phyloP scores from a whole-genome alignment of 2,329 filamentous ascomycete species.

The Verticillium dahliae region DNA sequence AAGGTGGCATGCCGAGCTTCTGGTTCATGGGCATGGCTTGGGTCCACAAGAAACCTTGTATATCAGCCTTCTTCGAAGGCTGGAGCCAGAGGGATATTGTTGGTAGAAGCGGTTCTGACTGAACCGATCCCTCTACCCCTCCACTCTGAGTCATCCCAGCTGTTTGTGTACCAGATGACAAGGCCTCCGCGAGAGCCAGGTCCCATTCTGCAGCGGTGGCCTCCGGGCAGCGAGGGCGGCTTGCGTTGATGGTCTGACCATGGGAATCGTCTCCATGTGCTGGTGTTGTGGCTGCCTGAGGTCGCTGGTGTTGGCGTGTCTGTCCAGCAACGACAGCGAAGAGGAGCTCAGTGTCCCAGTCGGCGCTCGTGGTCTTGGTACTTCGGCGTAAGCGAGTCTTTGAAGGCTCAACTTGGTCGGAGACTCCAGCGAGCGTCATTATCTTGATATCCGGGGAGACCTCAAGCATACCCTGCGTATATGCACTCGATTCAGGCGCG shows the following conservation, averaged over 20 bases:
- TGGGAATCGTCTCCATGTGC: conserved; percentile 10
- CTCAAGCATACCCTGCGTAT: background rate
- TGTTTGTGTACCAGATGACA: conserved; percentile 21
- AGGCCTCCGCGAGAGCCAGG: conserved; percentile 28
- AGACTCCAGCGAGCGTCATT: background rate
- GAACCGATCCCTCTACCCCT: background rate
- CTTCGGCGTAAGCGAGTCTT: background rate
- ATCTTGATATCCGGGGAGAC: background rate
- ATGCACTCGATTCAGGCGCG: background rate
- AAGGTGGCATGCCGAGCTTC: background rate
- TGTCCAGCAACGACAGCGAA: conserved; percentile 3
- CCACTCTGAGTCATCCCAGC: background rate
- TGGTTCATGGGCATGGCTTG: background rate
- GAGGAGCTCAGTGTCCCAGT: conserved; percentile 10
- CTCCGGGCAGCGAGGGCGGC: conserved; percentile 8
- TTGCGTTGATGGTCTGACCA: conserved; percentile 8
- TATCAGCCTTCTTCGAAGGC: background rate
- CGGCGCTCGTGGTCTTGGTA: conserved; percentile 4
- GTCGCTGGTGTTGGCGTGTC: background rate
- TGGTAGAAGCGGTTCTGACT: background rate
- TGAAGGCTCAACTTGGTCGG: background rate
- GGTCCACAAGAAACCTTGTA: background rate
- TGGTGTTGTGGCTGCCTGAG: conserved; percentile 2
- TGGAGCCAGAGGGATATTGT: background rate
- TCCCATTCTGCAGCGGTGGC: conserved; percentile 27